Evolutionary conservation across 176 grass and related monocot genomes (phyloP), one percentile per base, ranked within the genome.

Genomic region (Aegilops tauschii): DNA sequence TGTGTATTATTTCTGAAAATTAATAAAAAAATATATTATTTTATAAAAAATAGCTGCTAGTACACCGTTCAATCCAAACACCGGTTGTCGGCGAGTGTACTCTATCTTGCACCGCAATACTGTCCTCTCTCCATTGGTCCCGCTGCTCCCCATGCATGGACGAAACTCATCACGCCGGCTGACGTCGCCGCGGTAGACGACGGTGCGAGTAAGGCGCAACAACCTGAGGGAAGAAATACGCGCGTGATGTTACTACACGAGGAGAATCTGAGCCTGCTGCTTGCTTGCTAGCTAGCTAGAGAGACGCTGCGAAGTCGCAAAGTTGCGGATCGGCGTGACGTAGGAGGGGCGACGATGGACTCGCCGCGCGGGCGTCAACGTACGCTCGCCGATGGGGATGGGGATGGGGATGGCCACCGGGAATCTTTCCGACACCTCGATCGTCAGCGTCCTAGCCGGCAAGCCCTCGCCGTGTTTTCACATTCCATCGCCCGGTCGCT

Each of bases 91-190:
- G 83, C 21, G 23, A 65, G n/a, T 6, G 52, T 3, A 10, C 1
- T 42, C 9, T 71, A 72, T 70, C 84, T 86, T 86, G 83, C 39
- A 16, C 83, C 3, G 61, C 18, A 90, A 78, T 73, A 50, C 35
- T 67, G 58, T 44, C 39, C 39, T 42, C 42, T 44, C 10, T 44
- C 42, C 42, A 9, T 44, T 44, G 42, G 42, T 44, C 42, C 9
- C 12, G 10, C 2, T 12, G 42, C 42, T 44, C 10, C 52, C 52
- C 35, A 68, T 81, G 77, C 35, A 74, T 74, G 82, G 82, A 65
- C 76, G 67, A 85, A 45, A 35, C 21, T 7, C 10, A 12, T 42
- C 69, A 10, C 32, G 18, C 59, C 35, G 35, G 35, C 6, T 36
- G 35, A 7, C 35, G 35, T 36, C 35, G 35, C 35, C 16, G 70